These are phyloP conservation scores for Fusarium caatingaense DNA, from an alignment of 2,329 filamentous ascomycete species.

Conservation along the genomic window DNA sequence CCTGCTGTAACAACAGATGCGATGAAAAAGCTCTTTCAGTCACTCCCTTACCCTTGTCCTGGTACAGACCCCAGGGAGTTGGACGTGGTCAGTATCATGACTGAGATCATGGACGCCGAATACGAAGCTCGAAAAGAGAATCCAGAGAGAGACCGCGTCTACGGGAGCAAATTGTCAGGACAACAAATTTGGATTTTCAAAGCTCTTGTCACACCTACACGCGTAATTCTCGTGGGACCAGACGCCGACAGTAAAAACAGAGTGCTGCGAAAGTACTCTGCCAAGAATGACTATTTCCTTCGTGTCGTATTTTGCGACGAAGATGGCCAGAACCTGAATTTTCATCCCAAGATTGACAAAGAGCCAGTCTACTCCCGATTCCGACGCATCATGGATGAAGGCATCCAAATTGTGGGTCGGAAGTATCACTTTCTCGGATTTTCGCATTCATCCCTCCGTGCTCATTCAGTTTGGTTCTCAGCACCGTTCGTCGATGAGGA, in stretches of 20 bases:
- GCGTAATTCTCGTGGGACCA: conserved; percentile 68
- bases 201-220: conserved; percentile 69
- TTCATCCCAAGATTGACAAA: conserved; percentile 61
- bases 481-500: conserved; percentile 58
- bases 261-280: conserved; percentile 73
- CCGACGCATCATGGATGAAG: conserved; percentile 65
- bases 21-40: conserved; percentile 62
- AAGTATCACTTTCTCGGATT: conserved; percentile 78
- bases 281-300: conserved; percentile 71
- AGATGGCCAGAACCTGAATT: conserved; percentile 71
- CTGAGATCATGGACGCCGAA: conserved; percentile 56
- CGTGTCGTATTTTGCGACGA: conserved; percentile 82
- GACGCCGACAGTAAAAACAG: conserved; percentile 76
- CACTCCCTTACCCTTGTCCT: conserved; percentile 67
- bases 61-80: conserved; percentile 58
- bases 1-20: conserved; percentile 63
- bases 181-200: conserved; percentile 66
- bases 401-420: conserved; percentile 73
- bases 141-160: conserved; percentile 40
- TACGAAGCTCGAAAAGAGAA: conserved; percentile 47
- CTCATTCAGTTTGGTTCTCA: conserved; percentile 75
- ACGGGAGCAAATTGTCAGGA: conserved; percentile 45
- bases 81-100: conserved; percentile 55
- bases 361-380: conserved; percentile 70
- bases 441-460: conserved; percentile 80